A percentile compares a stretch with the other conserved stretches of the same genome.
Evolutionary conservation across 1,284 basidiomycete genomes (phyloP).

Genomic region (Fistulina hepatica): DNA sequence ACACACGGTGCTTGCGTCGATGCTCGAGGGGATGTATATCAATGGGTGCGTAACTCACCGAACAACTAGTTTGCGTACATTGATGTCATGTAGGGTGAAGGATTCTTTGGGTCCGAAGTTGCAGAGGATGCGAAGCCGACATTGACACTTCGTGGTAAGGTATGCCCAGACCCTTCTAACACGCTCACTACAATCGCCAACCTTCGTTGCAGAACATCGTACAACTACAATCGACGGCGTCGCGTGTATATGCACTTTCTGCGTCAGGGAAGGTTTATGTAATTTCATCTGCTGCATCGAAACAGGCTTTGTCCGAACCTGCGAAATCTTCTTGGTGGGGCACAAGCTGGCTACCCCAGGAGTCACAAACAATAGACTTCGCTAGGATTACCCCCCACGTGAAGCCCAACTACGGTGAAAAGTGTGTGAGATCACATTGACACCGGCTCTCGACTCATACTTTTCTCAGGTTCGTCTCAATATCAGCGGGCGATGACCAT

Average conservation of each 20-base stretch:
- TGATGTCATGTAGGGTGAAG: too few relatives aligned
- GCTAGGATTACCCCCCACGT: conserved; percentile 38
- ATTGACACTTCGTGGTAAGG: conserved; percentile 63
- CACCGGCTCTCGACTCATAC: conserved; percentile 2
- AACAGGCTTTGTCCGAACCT: conserved; percentile 37
- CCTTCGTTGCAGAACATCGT: conserved; percentile 51
- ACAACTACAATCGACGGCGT: conserved; percentile 43
- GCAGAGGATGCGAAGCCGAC: conserved; percentile 26
- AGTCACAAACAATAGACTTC: conserved; percentile 39
- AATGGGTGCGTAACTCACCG: too few relatives aligned
- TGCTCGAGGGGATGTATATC: conserved; percentile 78
- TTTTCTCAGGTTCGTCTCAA: conserved; percentile 49
- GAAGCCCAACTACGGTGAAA: conserved; percentile 42
- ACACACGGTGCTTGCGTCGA: conserved; percentile 79
- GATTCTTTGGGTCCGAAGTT: conserved; percentile 36
- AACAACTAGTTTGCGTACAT: too few relatives aligned
- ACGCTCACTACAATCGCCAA: conserved; percentile 1
- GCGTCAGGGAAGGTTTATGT: conserved; percentile 66
- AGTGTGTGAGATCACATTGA: conserved; percentile 25
- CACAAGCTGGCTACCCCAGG: conserved; percentile 47
- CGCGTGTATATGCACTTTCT: conserved; percentile 63
- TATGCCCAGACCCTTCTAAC: conserved; percentile 23
- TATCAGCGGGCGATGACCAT: conserved; percentile 72
- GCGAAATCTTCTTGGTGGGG: conserved; percentile 43
- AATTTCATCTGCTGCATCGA: conserved; percentile 40